Conservation (phyloP, 495 filamentous ascomycete genomes). For the Talaromyces ruber region DNA sequence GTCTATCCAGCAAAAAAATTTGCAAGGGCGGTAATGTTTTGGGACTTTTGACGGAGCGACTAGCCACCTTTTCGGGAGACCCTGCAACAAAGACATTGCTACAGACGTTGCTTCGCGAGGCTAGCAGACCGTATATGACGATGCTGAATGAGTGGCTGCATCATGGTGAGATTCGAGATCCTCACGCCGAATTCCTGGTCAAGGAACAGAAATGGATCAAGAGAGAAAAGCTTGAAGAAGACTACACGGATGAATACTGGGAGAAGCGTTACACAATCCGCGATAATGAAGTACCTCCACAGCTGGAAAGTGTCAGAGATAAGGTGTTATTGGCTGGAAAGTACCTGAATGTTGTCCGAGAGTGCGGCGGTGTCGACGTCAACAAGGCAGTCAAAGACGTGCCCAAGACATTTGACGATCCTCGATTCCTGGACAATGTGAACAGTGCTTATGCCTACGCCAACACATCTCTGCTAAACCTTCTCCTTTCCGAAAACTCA, state of each 20-base stretch:
- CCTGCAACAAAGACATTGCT: conserved; percentile 75
- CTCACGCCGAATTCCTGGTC: conserved; percentile 87
- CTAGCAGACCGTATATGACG: conserved; percentile 88
- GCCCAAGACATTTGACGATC: conserved; percentile 84
- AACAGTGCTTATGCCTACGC: conserved; percentile 91
- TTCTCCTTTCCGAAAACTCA: conserved; percentile 86
- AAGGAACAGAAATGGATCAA: conserved; percentile 94
- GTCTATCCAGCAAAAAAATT: conserved; percentile 78
- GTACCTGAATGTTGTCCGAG: conserved; percentile 94
- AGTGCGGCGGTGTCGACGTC: conserved; percentile 93
- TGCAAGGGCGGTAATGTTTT: conserved; percentile 92
- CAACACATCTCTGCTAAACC: conserved; percentile 83
- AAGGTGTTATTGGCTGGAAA: conserved; percentile 94
- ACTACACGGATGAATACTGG: conserved; percentile 99
- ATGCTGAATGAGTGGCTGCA: conserved; percentile 99
- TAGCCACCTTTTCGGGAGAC: conserved; percentile 86
- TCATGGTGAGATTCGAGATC: conserved; percentile 89
- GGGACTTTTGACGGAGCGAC: conserved; percentile 69
- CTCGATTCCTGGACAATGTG: conserved; percentile 86
- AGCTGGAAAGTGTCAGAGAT: conserved; percentile 84
- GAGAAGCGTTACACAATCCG: conserved; percentile 94
- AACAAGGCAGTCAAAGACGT: conserved; percentile 84
- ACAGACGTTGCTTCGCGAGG: conserved; percentile 73
- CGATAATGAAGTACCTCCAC: conserved; percentile 82
- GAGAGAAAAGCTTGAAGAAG: conserved; percentile 81